Conservation (phyloP, 805 yeast species). For the Henningerozyma blattae region DNA sequence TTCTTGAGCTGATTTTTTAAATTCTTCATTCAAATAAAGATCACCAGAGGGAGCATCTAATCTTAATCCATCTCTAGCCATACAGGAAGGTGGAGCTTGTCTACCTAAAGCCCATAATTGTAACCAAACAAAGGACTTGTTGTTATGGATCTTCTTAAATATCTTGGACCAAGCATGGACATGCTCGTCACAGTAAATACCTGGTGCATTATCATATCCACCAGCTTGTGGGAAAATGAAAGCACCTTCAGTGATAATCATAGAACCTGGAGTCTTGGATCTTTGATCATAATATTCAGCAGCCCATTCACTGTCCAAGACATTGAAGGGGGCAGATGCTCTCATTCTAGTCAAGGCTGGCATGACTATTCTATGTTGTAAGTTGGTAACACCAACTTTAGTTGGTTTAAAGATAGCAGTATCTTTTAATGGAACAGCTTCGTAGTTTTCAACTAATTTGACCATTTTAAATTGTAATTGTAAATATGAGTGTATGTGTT, state of each 20-base stretch:
- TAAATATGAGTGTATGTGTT: too few relatives aligned
- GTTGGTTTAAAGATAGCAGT: conserved; percentile 34
- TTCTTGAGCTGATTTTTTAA: conserved; percentile 23
- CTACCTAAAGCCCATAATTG: conserved; percentile 45
- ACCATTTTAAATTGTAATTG: too few relatives aligned
- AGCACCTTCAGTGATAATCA: conserved; percentile 51
- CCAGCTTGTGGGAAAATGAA: conserved; percentile 33
- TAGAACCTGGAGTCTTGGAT: conserved; percentile 42
- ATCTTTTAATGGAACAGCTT: conserved; percentile 20
- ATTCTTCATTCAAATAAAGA: conserved; percentile 23
- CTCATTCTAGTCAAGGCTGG: conserved; percentile 38
- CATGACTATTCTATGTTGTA: conserved; percentile 29
- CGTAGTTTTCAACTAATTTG: conserved; percentile 14
- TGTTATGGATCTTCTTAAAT: conserved; percentile 36
- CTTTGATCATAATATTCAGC: conserved; percentile 46
- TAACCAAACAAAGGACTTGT: conserved; percentile 31
- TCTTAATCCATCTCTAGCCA: conserved; percentile 26
- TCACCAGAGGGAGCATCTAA: conserved; percentile 30
- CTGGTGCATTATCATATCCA: conserved; percentile 36
- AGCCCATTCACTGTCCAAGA: conserved; percentile 33
- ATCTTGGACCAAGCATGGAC: conserved; percentile 37
- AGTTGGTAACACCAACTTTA: conserved; percentile 28
- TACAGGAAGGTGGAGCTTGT: conserved; percentile 28
- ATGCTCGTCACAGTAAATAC: conserved; percentile 38
- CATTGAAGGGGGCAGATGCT: conserved; percentile 26